Conservation (phyloP, 2,329 filamentous ascomycete genomes). For the Fusarium hainanense region DNA sequence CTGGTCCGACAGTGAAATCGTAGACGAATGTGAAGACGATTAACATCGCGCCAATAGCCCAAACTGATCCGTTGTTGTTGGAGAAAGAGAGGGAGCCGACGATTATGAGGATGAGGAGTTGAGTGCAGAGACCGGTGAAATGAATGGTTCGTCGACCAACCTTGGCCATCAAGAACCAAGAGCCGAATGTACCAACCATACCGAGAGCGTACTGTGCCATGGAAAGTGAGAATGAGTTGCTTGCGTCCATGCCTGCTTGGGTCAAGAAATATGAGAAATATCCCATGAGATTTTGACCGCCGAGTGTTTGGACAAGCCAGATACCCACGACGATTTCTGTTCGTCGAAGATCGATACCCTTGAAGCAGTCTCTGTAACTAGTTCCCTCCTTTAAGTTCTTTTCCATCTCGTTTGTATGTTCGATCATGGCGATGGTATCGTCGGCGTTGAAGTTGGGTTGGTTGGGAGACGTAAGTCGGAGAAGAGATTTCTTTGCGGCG, state of each 20-base stretch:
- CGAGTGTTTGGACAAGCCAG: slow-evolving; percentile 61
- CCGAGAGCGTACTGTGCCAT: slow-evolving; percentile 63
- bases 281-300: slow-evolving; percentile 62
- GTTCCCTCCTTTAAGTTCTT: slow-evolving; percentile 56
- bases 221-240: slow-evolving; percentile 58
- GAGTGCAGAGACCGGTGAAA: slow-evolving; percentile 57
- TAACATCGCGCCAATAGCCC: slow-evolving; percentile 60
- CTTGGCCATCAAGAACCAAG: slow-evolving; percentile 62
- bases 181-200: slow-evolving; percentile 61
- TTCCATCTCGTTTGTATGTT: slow-evolving; percentile 64
- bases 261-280: slow-evolving; percentile 60
- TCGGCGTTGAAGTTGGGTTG: slow-evolving; percentile 57
- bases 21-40: slow-evolving; percentile 66
- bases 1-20: slow-evolving; percentile 65
- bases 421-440: slow-evolving; percentile 64
- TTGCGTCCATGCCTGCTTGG: slow-evolving; percentile 58
- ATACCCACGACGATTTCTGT: slow-evolving; percentile 64
- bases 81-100: slow-evolving; percentile 55
- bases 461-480: slow-evolving; percentile 55
- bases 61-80: slow-evolving; percentile 50
- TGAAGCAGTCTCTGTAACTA: slow-evolving; percentile 64
- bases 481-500: slow-evolving; percentile 55
- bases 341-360: slow-evolving; percentile 61
- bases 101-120: slow-evolving; percentile 55
- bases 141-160: slow-evolving; percentile 64